These are phyloP conservation scores for Thalassiosira mediterranea DNA, from an alignment of 352 stramenopile species.

Conservation along the genomic window DNA sequence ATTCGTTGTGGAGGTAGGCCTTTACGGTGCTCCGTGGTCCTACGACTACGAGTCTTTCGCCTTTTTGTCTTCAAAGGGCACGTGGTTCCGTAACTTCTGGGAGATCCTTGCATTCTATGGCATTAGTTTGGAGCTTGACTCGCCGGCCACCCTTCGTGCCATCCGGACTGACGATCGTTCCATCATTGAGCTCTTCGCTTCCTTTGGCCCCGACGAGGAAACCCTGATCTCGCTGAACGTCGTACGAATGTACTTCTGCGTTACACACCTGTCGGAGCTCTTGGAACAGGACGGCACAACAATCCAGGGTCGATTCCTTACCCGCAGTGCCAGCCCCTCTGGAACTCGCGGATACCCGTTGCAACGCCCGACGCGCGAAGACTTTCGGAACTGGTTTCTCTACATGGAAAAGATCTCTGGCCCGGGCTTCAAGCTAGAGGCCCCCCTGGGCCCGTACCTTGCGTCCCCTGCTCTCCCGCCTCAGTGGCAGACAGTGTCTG, in stretches of 20 bases:
- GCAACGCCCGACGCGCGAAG: no score
- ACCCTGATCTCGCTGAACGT: not conserved
- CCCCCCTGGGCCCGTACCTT: no score
- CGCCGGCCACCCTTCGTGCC: not conserved
- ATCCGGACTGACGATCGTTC: not conserved
- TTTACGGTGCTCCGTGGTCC: not conserved
- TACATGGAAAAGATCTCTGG: no score
- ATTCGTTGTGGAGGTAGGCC: slow-evolving; percentile 9
- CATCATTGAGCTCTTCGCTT: not conserved
- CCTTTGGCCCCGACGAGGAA: no score
- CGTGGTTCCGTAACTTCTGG: slow-evolving; percentile 16
- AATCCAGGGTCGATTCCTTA: not conserved
- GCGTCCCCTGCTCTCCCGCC: no score
- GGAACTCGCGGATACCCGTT: no score
- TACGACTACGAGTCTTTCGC: not conserved
- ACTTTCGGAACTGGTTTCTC: no score
- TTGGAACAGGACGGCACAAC: not conserved
- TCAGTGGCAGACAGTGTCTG: no score
- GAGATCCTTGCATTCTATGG: not conserved
- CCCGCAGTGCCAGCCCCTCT: no score
- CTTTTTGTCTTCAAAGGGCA: not conserved
- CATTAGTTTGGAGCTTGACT: not conserved
- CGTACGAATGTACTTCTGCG: not conserved
- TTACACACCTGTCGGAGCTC: not conserved
- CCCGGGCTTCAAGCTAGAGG: no score